Percentiles rank a stretch among this genome's conserved stretches.
phyloP scores from a whole-genome alignment of 768 basidiomycete species.

The Pleurotus sapidus region DNA sequence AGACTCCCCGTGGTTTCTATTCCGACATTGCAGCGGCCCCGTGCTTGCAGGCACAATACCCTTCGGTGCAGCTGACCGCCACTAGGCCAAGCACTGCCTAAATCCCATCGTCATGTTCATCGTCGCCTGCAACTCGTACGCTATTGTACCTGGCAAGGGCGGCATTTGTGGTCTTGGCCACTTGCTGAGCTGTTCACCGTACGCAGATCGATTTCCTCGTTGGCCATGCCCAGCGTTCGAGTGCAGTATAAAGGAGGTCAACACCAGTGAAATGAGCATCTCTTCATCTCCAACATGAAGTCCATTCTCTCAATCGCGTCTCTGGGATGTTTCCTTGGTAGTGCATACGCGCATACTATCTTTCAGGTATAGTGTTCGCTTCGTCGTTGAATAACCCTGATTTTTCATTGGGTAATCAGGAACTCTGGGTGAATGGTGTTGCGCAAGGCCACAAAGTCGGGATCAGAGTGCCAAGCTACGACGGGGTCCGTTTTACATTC shows the following conservation, averaged over 20 bases:
- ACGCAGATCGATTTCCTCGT: not conserved
- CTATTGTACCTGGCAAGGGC: constrained; percentile 2
- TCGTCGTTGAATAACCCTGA: not conserved
- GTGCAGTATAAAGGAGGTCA: not conserved
- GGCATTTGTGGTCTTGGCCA: not conserved
- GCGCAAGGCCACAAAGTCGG: constrained; percentile 37
- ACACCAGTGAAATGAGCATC: not conserved
- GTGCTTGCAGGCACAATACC: not conserved
- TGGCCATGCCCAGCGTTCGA: not conserved
- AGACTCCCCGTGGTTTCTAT: not conserved
- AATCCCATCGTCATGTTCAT: not conserved
- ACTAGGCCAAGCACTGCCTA: not conserved
- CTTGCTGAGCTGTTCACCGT: not conserved
- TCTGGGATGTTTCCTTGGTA: constrained; percentile 25
- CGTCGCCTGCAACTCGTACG: not conserved
- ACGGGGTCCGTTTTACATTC: constrained; percentile 28
- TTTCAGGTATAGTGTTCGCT: constrained; percentile 36
- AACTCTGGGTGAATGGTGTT: constrained; percentile 52
- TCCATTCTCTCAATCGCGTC: constrained; percentile 18
- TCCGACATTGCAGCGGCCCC: constrained; percentile 5
- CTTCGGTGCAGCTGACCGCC: not conserved
- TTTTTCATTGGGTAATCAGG: constrained; percentile 19
- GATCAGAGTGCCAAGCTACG: constrained; percentile 42
- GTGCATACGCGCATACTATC: constrained; percentile 47
- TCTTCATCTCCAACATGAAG: constrained; percentile 20